A percentile compares a stretch with the other conserved stretches of the same genome.
Evolutionary conservation across 306 rosid genomes (phyloP).

Genomic region (Hippophae rhamnoides): DNA sequence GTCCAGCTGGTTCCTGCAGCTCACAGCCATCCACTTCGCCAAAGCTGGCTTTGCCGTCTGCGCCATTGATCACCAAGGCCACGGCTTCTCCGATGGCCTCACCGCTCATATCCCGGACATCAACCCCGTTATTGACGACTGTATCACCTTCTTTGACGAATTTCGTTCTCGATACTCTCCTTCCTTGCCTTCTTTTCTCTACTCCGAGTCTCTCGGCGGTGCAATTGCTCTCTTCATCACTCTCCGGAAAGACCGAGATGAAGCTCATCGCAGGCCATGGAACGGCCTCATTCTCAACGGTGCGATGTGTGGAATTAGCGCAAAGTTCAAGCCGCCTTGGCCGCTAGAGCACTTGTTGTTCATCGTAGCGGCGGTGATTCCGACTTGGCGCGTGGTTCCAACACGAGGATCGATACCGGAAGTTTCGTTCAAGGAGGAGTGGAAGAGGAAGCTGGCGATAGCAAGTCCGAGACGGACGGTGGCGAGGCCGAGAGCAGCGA

Average conservation of each 20-base stretch:
- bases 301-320: constrained; percentile 93
- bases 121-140: constrained; percentile 81
- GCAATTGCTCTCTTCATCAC: constrained; percentile 73
- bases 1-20: constrained; percentile 90
- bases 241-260: constrained; percentile 29
- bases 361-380: constrained; percentile 50
- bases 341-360: constrained; percentile 80
- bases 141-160: constrained; percentile 51
- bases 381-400: constrained; percentile 92
- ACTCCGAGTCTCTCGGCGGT: constrained; percentile 92
- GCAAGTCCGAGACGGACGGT: constrained; percentile 60
- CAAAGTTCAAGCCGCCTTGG: constrained; percentile 95
- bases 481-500: constrained; percentile 77
- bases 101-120: constrained; percentile 71
- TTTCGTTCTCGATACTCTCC: constrained; percentile 53
- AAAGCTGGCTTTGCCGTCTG: constrained; percentile 76
- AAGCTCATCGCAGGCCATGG: constrained; percentile 24
- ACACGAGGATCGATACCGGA: constrained; percentile 80
- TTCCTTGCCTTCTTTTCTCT: constrained; percentile 59
- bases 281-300: constrained; percentile 76
- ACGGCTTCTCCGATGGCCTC: constrained; percentile 97
- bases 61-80: constrained; percentile 96
- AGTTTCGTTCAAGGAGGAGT: constrained; percentile 67
- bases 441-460: constrained; percentile 73
- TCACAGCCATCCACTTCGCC: constrained; percentile 69